phyloP scores from a whole-genome alignment of 208 protist species.

The Wallacemonas sp. region DNA sequence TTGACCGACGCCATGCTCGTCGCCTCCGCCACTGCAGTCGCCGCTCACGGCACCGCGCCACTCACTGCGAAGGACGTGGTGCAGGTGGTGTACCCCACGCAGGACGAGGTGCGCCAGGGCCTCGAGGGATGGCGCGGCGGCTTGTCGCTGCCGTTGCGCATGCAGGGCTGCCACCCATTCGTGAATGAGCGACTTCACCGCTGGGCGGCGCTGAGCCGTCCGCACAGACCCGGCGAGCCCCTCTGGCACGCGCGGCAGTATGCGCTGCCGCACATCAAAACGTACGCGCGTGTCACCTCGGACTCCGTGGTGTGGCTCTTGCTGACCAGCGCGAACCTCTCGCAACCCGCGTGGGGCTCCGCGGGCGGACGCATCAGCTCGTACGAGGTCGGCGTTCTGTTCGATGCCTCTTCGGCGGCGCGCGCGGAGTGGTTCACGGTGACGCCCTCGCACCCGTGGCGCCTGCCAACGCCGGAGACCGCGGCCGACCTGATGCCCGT shows the following conservation, averaged over 20 bases:
- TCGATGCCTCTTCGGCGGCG: conserved; percentile 43
- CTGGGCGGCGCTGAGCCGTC: conserved; percentile 57
- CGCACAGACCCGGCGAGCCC: too few species aligned
- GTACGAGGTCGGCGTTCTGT: conserved; percentile 90
- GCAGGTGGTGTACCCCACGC: conserved; percentile 79
- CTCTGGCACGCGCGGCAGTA: conserved; percentile 18
- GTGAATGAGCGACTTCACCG: conserved; percentile 70
- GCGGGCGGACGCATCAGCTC: conserved; percentile 40
- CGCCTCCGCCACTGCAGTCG: too few species aligned
- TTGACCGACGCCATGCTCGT: conserved; percentile 48
- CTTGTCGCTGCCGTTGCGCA: conserved; percentile 60
- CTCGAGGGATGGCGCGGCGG: conserved; percentile 84
- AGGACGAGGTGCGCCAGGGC: conserved; percentile 67
- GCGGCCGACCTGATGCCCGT: conserved; percentile 19
- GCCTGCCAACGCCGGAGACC: conserved; percentile 26
- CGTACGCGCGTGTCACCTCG: conserved; percentile 54
- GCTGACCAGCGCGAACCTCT: conserved; percentile 86
- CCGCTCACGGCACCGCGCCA: too few species aligned
- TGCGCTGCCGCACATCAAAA: conserved; percentile 85
- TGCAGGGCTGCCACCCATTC: conserved; percentile 56
- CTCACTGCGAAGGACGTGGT: too few species aligned
- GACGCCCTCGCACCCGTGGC: conserved; percentile 36
- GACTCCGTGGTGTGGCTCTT: conserved; percentile 62
- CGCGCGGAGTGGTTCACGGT: conserved; percentile 29
- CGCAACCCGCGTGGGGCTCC: conserved; percentile 83